Conservation (phyloP, 805 yeast genomes). For the Candida vartiovaarae region DNA sequence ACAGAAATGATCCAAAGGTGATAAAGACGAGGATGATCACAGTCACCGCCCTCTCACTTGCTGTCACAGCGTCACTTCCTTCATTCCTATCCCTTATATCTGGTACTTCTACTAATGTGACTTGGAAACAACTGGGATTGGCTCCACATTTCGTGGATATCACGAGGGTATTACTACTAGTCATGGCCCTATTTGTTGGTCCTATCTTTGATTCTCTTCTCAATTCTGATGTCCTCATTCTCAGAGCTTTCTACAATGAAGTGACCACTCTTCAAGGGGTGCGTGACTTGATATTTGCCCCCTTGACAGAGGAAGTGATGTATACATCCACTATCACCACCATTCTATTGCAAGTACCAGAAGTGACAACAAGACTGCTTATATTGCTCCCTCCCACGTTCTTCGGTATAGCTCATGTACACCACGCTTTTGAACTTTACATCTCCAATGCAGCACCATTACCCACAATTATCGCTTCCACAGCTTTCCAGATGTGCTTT, state of each 20-base stretch:
- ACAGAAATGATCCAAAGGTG: slow-evolving; percentile 38
- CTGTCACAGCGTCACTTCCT: slow-evolving; percentile 6
- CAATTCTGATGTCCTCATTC: slow-evolving; percentile 10
- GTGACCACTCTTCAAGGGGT: slow-evolving; percentile 33
- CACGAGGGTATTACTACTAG: slow-evolving; percentile 22
- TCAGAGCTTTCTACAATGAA: slow-evolving; percentile 13
- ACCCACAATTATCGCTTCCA: slow-evolving; percentile 28
- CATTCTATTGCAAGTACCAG: slow-evolving; percentile 23
- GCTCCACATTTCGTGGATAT: slow-evolving; percentile 29
- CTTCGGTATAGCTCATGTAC: slow-evolving; percentile 75
- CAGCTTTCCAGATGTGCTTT: slow-evolving; percentile 49
- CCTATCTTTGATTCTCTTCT: slow-evolving; percentile 35
- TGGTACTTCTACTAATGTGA: slow-evolving; percentile 2
- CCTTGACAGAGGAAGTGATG: slow-evolving; percentile 70
- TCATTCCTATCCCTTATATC: slow-evolving; percentile 5
- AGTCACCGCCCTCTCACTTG: slow-evolving; percentile 19
- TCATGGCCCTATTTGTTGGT: slow-evolving; percentile 39
- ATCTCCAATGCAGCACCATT: slow-evolving; percentile 21
- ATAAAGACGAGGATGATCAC: slow-evolving; percentile 35
- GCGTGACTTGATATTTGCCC: slow-evolving; percentile 62
- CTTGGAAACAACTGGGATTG: slow-evolving; percentile 26
- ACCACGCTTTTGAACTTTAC: slow-evolving; percentile 55
- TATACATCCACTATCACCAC: slow-evolving; percentile 45
- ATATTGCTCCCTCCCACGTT: slow-evolving; percentile 47
- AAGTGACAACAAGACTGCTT: slow-evolving; percentile 13